Conservation (phyloP, 306 rosid species). For the Myrica gale region DNA sequence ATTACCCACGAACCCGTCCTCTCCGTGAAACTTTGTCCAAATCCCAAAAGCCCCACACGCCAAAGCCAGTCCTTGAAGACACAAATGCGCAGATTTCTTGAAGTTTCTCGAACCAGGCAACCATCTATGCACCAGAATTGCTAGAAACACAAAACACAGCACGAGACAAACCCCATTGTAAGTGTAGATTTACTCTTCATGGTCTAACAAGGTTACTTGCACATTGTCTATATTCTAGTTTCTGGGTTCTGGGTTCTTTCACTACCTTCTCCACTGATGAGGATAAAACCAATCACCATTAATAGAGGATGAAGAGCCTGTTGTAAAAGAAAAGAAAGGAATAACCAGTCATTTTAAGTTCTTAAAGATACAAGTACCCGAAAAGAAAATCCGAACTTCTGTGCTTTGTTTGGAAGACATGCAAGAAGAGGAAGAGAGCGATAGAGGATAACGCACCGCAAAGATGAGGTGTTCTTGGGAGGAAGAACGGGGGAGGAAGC, state of each 20-base stretch:
- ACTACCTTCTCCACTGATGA: conserved; percentile 86
- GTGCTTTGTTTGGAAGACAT: neutral
- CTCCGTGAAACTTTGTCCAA: conserved; percentile 76
- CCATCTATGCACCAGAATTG: conserved; percentile 82
- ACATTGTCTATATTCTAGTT: neutral
- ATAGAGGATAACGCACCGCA: conserved; percentile 38
- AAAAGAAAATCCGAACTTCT: conserved; percentile 8
- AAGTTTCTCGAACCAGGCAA: conserved; percentile 66
- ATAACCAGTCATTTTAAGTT: neutral
- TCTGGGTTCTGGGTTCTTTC: conserved; percentile 10
- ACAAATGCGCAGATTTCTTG: conserved; percentile 78
- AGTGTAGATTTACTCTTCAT: neutral
- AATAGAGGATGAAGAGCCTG: conserved; percentile 89
- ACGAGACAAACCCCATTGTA: conserved; percentile 10
- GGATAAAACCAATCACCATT: conserved; percentile 88
- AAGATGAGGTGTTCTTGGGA: conserved; percentile 48
- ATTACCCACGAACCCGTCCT: conserved; percentile 68
- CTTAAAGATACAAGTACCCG: neutral
- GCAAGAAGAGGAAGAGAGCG: neutral
- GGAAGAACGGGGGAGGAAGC: conserved; percentile 57
- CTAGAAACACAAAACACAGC: conserved; percentile 28
- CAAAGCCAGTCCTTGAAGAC: conserved; percentile 88
- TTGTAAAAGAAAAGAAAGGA: conserved; percentile 12
- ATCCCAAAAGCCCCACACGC: conserved; percentile 72
- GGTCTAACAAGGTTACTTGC: neutral